Evolutionary conservation across 371 early-diverging fungal species (phyloP).

Genomic region (Chytridium lagenaria): DNA sequence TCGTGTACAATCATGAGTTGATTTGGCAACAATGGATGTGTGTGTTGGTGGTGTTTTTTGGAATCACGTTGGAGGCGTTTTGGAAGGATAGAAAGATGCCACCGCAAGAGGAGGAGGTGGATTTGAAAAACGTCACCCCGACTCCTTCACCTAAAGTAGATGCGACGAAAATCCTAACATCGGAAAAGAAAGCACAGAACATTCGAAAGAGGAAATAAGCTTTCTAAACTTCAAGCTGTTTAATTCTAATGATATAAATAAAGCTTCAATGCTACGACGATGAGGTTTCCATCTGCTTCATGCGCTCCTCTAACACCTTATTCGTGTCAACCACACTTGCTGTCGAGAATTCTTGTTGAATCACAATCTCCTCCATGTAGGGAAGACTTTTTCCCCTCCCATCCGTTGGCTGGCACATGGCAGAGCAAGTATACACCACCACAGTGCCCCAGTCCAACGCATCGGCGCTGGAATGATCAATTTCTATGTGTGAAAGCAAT

Average conservation of each 20-base stretch:
- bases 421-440: constrained; percentile 84
- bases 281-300: not conserved
- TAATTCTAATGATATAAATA: no score
- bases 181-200: not conserved
- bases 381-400: constrained; percentile 45
- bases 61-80: constrained; percentile 54
- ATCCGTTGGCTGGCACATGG: constrained; percentile 70
- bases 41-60: constrained; percentile 86
- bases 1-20: constrained; percentile 85
- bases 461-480: constrained; percentile 73
- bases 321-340: constrained; percentile 48
- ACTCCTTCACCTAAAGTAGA: not conserved
- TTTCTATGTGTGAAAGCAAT: constrained; percentile 77
- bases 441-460: constrained; percentile 94
- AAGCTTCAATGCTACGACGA: no score
- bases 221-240: no score
- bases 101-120: constrained; percentile 5
- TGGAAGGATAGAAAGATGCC: constrained; percentile 34
- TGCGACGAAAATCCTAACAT: not conserved
- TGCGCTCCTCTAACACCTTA: not conserved
- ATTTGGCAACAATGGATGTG: constrained; percentile 85
- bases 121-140: constrained; percentile 3
- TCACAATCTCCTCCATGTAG: constrained; percentile 70
- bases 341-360: constrained; percentile 69
- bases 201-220: not conserved